phyloP scores from a whole-genome alignment of 306 rosid genomes.

The Dicorynia guianensis region DNA sequence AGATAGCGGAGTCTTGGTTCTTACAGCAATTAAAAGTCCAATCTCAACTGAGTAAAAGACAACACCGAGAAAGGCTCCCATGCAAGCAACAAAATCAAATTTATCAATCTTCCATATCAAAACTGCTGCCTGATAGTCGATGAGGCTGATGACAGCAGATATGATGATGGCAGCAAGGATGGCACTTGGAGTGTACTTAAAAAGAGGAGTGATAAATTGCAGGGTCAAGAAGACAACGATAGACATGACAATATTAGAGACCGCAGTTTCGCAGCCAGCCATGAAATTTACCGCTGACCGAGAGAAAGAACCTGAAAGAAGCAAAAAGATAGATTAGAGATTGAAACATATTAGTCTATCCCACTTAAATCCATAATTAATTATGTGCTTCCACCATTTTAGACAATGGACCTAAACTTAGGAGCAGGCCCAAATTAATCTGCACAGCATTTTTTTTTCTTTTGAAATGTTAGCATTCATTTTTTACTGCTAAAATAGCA shows the following conservation, averaged over 20 bases:
- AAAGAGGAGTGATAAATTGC: slow-evolving; percentile 84
- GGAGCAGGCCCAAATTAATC: neutral
- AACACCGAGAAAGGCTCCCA: slow-evolving; percentile 97
- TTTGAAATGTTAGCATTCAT: neutral
- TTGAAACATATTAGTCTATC: slow-evolving; percentile 1
- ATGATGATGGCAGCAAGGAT: slow-evolving; percentile 86
- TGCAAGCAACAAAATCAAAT: slow-evolving; percentile 91
- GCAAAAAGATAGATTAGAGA: slow-evolving; percentile 32
- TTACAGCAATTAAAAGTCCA: slow-evolving; percentile 92
- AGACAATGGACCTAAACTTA: neutral
- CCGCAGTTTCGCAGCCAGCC: slow-evolving; percentile 92
- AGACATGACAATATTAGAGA: slow-evolving; percentile 90
- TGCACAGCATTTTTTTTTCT: neutral
- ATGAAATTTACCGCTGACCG: slow-evolving; percentile 91
- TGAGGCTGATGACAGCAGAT: slow-evolving; percentile 82
- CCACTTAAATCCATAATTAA: neutral
- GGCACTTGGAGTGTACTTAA: slow-evolving; percentile 93
- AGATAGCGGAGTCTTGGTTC: slow-evolving; percentile 30
- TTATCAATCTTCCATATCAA: slow-evolving; percentile 94
- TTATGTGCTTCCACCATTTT: neutral
- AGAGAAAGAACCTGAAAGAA: slow-evolving; percentile 84
- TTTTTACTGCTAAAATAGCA: neutral
- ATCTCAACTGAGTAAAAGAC: slow-evolving; percentile 82
- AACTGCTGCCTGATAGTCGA: slow-evolving; percentile 83
- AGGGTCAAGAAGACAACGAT: slow-evolving; percentile 79